phyloP scores from a whole-genome alignment of 768 basidiomycete genomes.

The Lactifluus subvellereus region DNA sequence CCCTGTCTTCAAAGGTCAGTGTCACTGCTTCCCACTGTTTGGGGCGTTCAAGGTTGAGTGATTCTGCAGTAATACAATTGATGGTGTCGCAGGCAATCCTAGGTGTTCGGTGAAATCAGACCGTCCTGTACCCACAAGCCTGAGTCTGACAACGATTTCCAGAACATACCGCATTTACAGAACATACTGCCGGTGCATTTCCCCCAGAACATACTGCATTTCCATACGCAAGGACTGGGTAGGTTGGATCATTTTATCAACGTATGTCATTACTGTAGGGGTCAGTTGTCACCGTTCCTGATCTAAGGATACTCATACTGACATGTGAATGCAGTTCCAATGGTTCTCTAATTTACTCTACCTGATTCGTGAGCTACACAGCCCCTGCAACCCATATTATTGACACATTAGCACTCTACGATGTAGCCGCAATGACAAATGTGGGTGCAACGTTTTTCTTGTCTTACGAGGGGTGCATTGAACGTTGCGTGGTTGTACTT shows the following conservation, averaged over 20 bases:
- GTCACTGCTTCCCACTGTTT: not conserved
- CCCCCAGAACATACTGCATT: conserved; percentile 38
- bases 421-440: too few relatives aligned
- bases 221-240: conserved; percentile 41
- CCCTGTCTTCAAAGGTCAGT: conserved; percentile 56
- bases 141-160: conserved; percentile 6
- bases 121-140: not conserved
- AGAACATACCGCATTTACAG: conserved; percentile 36
- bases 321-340: conserved; percentile 36
- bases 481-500: too few relatives aligned
- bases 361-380: conserved; percentile 40
- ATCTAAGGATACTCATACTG: not conserved
- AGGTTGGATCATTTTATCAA: conserved; percentile 34
- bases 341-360: conserved; percentile 51
- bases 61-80: conserved; percentile 46
- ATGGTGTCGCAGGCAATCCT: conserved; percentile 63
- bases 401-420: too few relatives aligned
- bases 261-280: conserved; percentile 38
- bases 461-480: too few relatives aligned
- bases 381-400: not conserved
- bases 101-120: conserved; percentile 45
- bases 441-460: too few relatives aligned
- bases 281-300: conserved; percentile 36
- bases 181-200: too few relatives aligned
- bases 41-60: not conserved